Base-by-base conservation (phyloP, 108 stramenopile species). In the Mediolabrus comicus region DNA sequence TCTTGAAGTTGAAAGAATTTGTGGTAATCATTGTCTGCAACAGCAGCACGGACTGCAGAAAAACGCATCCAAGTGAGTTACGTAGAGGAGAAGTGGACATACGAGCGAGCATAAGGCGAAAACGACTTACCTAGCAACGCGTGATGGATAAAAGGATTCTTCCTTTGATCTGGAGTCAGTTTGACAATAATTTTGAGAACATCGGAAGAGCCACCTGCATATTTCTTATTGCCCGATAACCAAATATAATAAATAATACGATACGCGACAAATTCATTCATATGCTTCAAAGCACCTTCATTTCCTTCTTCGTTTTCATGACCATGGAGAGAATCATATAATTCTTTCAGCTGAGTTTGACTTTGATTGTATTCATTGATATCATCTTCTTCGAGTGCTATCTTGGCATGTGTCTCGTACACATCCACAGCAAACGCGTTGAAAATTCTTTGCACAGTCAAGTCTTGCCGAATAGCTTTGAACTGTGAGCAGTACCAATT, bases 371-470 rank as follows among this genome's bases (percentile, higher is more conserved):
- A 97, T 64, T 95, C 93, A 55, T 92, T 91, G 57, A 94, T 35
- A 63, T 92, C 92, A 33, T 85, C 87, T 53, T 95, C 82, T 74
- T 96, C 91, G 52, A 98, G 66, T 27, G 97, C 96, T 61, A 97
- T 86, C 43, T 97, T 89, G 8, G 97, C 98, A 71, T 98, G 97
- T 22, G 89, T 88, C 54, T 98, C 98, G 69, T 98, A 98, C 17
- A 94, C 97, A 51, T 90, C 67, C 5, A 97, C 93, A 5, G 96
- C 87, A 76, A 98, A 96, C 2, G 77, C 75, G 72, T 91, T 87
- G 55, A 89, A 73, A 8, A 98, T 92, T 28, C 86, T 82, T 70
- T 98, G 98, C 9, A 98, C 95, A 24, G 92, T 95, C 46, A 95
- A 80, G 76, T 98, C 98, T 71, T 97, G 98, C 24, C 98, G 87